Evolutionary conservation across 1,284 basidiomycete species (phyloP).

Genomic region (Xerocomus amazonicus): DNA sequence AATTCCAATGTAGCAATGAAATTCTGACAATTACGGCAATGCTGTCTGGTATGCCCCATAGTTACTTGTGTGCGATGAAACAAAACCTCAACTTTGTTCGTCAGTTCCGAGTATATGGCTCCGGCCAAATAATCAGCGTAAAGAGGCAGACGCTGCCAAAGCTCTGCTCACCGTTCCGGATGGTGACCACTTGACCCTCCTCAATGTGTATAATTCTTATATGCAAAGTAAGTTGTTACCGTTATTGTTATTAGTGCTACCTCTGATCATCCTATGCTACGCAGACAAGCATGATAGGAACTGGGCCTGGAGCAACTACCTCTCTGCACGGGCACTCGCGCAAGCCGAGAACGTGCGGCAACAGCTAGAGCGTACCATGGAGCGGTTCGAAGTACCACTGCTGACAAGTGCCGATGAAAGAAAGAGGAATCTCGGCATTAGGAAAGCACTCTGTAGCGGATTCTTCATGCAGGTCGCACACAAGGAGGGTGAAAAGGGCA

Average conservation of each 20-base stretch:
- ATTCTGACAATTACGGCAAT: constrained; percentile 94
- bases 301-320: constrained; percentile 94
- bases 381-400: constrained; percentile 83
- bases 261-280: constrained; percentile 1
- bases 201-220: constrained; percentile 97
- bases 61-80: not conserved
- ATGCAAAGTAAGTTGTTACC: constrained; percentile 66
- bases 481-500: constrained; percentile 88
- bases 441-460: constrained; percentile 84
- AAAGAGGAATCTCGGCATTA: constrained; percentile 78
- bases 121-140: constrained; percentile 82
- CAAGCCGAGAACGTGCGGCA: constrained; percentile 96
- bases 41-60: constrained; percentile 69
- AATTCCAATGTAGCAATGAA: constrained; percentile 96
- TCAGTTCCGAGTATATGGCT: constrained; percentile 92
- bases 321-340: constrained; percentile 79
- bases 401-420: constrained; percentile 78
- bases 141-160: constrained; percentile 92
- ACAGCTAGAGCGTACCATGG: constrained; percentile 92
- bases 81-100: not conserved
- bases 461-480: constrained; percentile 99
- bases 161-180: constrained; percentile 81
- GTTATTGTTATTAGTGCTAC: not conserved
- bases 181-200: constrained; percentile 91
- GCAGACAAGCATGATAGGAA: constrained; percentile 73